phyloP scores from a whole-genome alignment of 2,329 filamentous ascomycete species.

The Ceratocystis smalleyi region DNA sequence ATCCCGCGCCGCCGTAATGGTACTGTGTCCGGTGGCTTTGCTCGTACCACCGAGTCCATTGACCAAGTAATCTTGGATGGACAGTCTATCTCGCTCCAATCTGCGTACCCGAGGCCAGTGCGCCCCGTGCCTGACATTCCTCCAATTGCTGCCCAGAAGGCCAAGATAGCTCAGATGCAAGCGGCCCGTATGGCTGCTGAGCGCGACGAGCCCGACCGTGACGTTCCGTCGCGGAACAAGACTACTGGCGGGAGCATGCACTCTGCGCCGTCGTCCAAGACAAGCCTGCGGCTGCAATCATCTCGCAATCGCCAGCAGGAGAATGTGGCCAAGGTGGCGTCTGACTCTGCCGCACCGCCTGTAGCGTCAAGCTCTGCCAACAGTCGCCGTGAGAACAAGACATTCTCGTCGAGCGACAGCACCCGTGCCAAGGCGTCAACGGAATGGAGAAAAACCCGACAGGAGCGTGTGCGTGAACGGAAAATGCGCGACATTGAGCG shows the following conservation, averaged over 20 bases:
- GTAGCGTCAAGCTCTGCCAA: neutral
- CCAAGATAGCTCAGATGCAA: constrained; percentile 13
- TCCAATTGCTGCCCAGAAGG: constrained; percentile 14
- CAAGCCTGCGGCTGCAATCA: neutral
- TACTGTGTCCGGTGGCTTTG: constrained; percentile 8
- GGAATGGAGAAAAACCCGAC: constrained; percentile 15
- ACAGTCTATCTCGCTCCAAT: constrained; percentile 9
- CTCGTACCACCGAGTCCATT: constrained; percentile 6
- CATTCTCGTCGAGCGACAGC: neutral
- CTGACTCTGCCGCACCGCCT: constrained; percentile 6
- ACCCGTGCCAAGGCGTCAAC: constrained; percentile 1
- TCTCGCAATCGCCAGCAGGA: constrained; percentile 11
- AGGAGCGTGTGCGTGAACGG: constrained; percentile 27
- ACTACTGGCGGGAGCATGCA: neutral
- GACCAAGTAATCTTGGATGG: constrained; percentile 9
- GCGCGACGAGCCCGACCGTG: constrained; percentile 7
- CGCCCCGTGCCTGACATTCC: constrained; percentile 15
- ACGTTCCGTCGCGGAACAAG: neutral
- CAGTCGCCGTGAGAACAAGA: constrained; percentile 8
- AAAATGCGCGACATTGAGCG: constrained; percentile 29
- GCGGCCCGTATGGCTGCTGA: constrained; percentile 8
- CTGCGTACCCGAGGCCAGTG: constrained; percentile 9
- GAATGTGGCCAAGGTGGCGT: constrained; percentile 13
- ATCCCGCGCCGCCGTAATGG: constrained; percentile 11
- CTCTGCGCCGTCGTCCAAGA: constrained; percentile 1